A percentile compares a stretch with the other conserved stretches of the same genome.
Conservation (phyloP, 1,139 yeast species). For the Blastobotrys capitulatus region DNA sequence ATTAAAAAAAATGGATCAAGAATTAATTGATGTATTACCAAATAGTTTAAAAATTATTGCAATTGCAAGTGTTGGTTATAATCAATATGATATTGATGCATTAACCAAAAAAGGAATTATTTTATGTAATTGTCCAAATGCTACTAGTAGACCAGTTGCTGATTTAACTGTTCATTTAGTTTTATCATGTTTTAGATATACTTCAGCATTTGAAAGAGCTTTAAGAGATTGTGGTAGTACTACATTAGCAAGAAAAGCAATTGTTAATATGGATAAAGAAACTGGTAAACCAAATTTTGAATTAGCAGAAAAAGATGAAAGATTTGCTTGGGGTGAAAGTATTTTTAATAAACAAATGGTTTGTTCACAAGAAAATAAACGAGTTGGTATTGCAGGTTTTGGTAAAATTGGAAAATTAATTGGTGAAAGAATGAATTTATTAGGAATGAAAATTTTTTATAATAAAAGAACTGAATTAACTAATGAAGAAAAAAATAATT, state of each 20-base stretch:
- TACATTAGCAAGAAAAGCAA: constrained; percentile 36
- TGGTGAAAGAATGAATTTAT: constrained; percentile 48
- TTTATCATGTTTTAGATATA: constrained; percentile 57
- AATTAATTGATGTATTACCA: constrained; percentile 50
- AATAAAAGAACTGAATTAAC: constrained; percentile 51
- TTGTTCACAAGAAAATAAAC: constrained; percentile 47
- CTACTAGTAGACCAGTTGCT: constrained; percentile 69
- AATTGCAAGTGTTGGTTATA: constrained; percentile 68
- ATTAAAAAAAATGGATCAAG: constrained; percentile 28
- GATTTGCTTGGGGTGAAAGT: constrained; percentile 16
- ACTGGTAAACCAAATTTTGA: constrained; percentile 32
- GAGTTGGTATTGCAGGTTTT: constrained; percentile 67
- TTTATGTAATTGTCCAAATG: constrained; percentile 51
- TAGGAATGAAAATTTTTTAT: constrained; percentile 67
- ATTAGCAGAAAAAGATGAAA: constrained; percentile 24
- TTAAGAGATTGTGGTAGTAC: constrained; percentile 42
- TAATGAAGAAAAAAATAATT: constrained; percentile 28
- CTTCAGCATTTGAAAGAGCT: constrained; percentile 44
- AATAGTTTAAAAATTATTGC: constrained; percentile 49
- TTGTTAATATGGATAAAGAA: constrained; percentile 19
- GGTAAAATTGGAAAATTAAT: constrained; percentile 71
- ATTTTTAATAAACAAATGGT: constrained; percentile 13
- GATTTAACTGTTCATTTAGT: constrained; percentile 62
- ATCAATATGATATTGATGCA: constrained; percentile 47
- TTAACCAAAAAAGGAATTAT: constrained; percentile 43